These are phyloP conservation scores for Dalbergia cultrata DNA, from an alignment of 306 rosid genomes.

Conservation along the genomic window DNA sequence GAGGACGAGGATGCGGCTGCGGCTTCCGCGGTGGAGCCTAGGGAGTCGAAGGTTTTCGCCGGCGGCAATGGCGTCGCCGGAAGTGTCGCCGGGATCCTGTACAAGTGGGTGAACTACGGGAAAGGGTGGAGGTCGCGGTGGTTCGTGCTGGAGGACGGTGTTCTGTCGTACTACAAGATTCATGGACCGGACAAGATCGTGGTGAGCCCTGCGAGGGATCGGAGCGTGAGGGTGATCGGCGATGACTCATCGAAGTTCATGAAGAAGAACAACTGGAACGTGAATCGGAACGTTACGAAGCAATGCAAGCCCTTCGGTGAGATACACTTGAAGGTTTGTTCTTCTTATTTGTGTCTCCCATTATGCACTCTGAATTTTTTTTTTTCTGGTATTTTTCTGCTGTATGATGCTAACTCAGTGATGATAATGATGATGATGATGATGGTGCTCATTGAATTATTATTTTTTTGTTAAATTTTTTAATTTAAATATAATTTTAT, in stretches of 20 bases:
- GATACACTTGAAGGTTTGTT: constrained; percentile 95
- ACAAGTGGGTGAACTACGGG: constrained; percentile 98
- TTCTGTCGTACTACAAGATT: constrained; percentile 95
- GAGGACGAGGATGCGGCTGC: constrained; percentile 51
- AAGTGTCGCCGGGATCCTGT: constrained; percentile 86
- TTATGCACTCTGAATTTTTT: background rate
- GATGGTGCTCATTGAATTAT: background rate
- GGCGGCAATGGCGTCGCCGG: constrained; percentile 55
- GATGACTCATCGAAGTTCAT: constrained; percentile 79
- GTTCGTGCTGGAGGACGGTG: constrained; percentile 96
- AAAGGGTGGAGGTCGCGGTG: constrained; percentile 98
- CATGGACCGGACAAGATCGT: constrained; percentile 97
- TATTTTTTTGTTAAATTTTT: background rate
- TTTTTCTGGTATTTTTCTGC: constrained; percentile 22
- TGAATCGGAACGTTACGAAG: constrained; percentile 54
- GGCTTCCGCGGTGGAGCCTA: constrained; percentile 44
- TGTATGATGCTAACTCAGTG: constrained; percentile 3
- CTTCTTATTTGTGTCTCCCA: background rate
- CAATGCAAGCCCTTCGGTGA: constrained; percentile 94
- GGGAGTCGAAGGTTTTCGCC: constrained; percentile 71
- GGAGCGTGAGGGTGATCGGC: constrained; percentile 84
- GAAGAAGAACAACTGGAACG: constrained; percentile 82
- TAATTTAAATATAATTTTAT: background rate
- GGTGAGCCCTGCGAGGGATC: constrained; percentile 82
- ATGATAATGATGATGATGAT: background rate